Percentiles rank a stretch among this genome's conserved stretches.
These are phyloP conservation scores for Phaffia tasmanica DNA, from an alignment of 768 basidiomycete species.

Conservation along the genomic window DNA sequence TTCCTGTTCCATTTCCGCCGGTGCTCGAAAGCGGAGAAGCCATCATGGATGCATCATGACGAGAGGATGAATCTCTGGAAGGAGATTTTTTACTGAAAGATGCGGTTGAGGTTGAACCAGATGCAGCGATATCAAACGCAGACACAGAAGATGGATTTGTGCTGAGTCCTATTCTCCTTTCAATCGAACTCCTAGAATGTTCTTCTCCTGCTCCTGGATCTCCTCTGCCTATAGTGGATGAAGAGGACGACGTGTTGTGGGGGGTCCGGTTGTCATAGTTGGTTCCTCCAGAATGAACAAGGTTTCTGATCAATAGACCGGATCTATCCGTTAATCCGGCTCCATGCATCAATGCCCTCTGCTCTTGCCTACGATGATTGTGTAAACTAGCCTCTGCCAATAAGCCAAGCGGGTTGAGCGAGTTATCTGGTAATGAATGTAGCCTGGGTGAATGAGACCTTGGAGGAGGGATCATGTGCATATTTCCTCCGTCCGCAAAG, in stretches of 20 bases:
- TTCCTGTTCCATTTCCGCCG: neutral
- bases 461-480: constrained; percentile 21
- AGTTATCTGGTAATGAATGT: constrained; percentile 81
- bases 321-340: neutral
- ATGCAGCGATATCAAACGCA: no score
- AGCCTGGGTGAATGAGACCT: constrained; percentile 65
- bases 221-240: neutral
- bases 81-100: no score
- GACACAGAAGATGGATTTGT: no score
- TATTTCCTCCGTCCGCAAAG: no score
- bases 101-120: no score
- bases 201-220: neutral
- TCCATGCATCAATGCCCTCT: constrained; percentile 9
- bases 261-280: neutral
- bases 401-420: constrained; percentile 81
- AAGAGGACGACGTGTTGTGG: neutral
- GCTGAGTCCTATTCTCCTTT: no score
- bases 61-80: no score
- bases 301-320: constrained; percentile 5
- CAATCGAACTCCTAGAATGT: no score
- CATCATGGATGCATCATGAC: no score
- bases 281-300: constrained; percentile 6
- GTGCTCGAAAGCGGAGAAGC: neutral
- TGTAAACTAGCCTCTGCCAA: constrained; percentile 70
- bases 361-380: constrained; percentile 28